Percentiles rank a stretch among this genome's conserved stretches.
These are phyloP conservation scores for Wickerhamomyces xylosicus DNA, from an alignment of 805 yeast species.

Conservation along the genomic window DNA sequence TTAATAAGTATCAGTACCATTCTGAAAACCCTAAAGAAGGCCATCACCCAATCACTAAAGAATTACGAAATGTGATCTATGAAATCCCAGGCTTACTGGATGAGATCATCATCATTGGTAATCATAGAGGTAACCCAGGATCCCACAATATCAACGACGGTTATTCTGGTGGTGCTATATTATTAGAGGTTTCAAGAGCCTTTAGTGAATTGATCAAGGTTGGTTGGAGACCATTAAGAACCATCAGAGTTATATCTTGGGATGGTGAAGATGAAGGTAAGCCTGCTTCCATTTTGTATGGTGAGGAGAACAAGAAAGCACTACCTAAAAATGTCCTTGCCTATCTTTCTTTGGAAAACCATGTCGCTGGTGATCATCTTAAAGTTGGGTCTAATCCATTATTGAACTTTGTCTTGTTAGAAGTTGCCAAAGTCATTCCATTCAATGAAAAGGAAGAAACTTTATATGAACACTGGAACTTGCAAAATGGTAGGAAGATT, in stretches of 20 bases:
- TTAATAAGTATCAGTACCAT: too few species aligned
- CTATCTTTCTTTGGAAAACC: slow-evolving; percentile 35
- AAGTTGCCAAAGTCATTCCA: slow-evolving; percentile 37
- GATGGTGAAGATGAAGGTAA: slow-evolving; percentile 73
- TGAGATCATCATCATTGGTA: slow-evolving; percentile 45
- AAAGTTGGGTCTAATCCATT: slow-evolving; percentile 46
- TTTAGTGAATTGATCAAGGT: slow-evolving; percentile 30
- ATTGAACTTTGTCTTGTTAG: slow-evolving; percentile 31
- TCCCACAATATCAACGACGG: slow-evolving; percentile 42
- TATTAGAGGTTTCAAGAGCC: slow-evolving; percentile 44
- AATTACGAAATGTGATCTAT: slow-evolving; percentile 29
- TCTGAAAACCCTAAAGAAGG: background rate
- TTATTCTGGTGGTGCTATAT: slow-evolving; percentile 36
- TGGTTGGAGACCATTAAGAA: slow-evolving; percentile 67
- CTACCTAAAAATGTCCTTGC: slow-evolving; percentile 50
- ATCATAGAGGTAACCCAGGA: too few species aligned
- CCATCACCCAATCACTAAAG: background rate
- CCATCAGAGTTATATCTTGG: slow-evolving; percentile 67
- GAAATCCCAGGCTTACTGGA: slow-evolving; percentile 49
- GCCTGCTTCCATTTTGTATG: slow-evolving; percentile 68
- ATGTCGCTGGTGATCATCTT: slow-evolving; percentile 42
- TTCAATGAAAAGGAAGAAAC: slow-evolving; percentile 24
- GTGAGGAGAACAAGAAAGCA: slow-evolving; percentile 44
- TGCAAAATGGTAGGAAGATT: background rate
- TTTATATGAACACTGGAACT: slow-evolving; percentile 24